phyloP scores from a whole-genome alignment of 2,329 filamentous ascomycete genomes.

The Orbilia quercus region DNA sequence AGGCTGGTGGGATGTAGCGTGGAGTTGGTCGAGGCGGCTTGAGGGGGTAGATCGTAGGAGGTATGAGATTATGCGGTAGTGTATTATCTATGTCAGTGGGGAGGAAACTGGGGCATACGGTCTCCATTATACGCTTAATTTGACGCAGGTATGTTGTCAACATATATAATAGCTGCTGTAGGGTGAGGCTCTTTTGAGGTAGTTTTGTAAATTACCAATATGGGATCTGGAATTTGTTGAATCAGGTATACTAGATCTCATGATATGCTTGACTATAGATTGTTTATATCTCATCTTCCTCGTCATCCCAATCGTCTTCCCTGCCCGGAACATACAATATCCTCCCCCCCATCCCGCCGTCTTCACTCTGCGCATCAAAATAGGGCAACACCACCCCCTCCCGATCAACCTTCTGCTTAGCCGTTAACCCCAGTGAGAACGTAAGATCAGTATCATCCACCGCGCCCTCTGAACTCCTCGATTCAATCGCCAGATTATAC shows the following conservation, averaged over 20 bases:
- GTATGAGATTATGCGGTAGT: not conserved
- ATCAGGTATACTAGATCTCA: too few species aligned
- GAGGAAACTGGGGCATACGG: conserved; percentile 36
- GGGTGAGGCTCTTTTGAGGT: conserved; percentile 22
- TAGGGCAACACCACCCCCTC: conserved; percentile 94
- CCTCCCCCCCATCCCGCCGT: conserved; percentile 84
- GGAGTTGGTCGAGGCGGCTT: conserved; percentile 15
- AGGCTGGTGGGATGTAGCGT: conserved; percentile 28
- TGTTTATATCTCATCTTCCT: conserved; percentile 85
- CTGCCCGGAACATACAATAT: conserved; percentile 97
- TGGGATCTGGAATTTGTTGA: not conserved
- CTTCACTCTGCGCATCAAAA: conserved; percentile 91
- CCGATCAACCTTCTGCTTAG: conserved; percentile 85
- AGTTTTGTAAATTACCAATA: conserved; percentile 15
- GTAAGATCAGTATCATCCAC: conserved; percentile 70
- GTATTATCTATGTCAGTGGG: conserved; percentile 11
- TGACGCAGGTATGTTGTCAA: conserved; percentile 32
- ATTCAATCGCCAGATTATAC: conserved; percentile 69
- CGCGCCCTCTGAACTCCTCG: conserved; percentile 63
- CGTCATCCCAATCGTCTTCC: conserved; percentile 94
- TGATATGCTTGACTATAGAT: not conserved
- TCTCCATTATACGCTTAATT: conserved; percentile 55
- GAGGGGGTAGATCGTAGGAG: conserved; percentile 4
- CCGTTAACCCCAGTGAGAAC: conserved; percentile 86
- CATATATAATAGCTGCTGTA: conserved; percentile 4